A percentile compares a stretch with the other conserved stretches of the same genome.
Evolutionary conservation across 1,284 basidiomycete genomes (phyloP).

Genomic region (Agaricales sp.): DNA sequence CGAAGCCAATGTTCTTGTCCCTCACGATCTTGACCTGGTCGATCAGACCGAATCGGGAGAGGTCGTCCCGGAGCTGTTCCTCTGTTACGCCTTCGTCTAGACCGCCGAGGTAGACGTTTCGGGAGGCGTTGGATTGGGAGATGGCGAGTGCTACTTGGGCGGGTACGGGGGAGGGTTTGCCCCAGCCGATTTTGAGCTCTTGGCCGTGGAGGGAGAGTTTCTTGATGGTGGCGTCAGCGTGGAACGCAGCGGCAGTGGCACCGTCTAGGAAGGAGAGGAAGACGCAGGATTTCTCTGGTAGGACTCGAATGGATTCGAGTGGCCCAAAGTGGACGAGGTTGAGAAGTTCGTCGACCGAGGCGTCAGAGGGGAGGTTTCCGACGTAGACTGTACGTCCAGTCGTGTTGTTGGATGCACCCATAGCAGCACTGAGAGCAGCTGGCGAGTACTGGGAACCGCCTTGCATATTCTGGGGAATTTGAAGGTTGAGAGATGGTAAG

Average conservation of each 20-base stretch:
- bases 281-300: constrained; percentile 97
- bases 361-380: constrained; percentile 92
- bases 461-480: constrained; percentile 27
- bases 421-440: constrained; percentile 48
- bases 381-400: constrained; percentile 93
- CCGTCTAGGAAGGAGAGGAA: constrained; percentile 96
- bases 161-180: constrained; percentile 83
- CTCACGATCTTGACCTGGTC: constrained; percentile 97
- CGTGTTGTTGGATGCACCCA: constrained; percentile 49
- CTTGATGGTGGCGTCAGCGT: constrained; percentile 90
- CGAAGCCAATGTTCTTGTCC: constrained; percentile 96
- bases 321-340: constrained; percentile 98
- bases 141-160: constrained; percentile 80
- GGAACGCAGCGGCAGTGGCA: constrained; percentile 85
- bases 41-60: constrained; percentile 85
- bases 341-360: constrained; percentile 94
- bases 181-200: constrained; percentile 95
- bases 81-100: constrained; percentile 84
- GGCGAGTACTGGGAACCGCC: constrained; percentile 57
- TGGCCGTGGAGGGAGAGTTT: constrained; percentile 85
- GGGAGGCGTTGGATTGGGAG: constrained; percentile 79
- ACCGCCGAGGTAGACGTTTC: constrained; percentile 91
- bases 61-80: constrained; percentile 80
- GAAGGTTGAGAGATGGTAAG: constrained; percentile 55
- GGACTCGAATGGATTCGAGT: constrained; percentile 87